Base-by-base conservation (phyloP, 2,329 filamentous ascomycete species). In the Zasmidium cellare region DNA sequence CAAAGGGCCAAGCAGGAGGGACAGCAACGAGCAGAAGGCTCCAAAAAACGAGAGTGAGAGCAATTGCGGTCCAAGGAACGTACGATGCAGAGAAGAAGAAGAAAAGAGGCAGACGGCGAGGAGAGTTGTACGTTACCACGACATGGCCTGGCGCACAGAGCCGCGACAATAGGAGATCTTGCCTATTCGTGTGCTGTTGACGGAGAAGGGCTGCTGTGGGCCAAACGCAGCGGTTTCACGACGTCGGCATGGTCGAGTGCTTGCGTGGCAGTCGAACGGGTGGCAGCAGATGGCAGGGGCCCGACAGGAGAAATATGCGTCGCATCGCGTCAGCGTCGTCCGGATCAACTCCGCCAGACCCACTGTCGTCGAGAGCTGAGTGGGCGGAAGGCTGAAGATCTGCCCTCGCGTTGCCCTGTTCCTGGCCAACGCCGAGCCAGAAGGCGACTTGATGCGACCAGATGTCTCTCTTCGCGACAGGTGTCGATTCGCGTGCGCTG, bases 11-110 rank as follows among this genome's bases (percentile, higher is more conserved):
- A 41, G 35, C 35, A 14, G 35, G 6, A 69, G 62, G 50, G 69
- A 74, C 64, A 65, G 72, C 62, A 74, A 73, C 66, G 76, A 78
- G 76, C 76, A 70, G 74, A 67, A 72, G 74, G 75, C 72, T 57
- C 55, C 28, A 31, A 63, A n/a, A 67, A 41, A 60, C 57, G 61
- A 61, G 52, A 55, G 61, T 71, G 71, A 67, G 66, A 64, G 68
- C 65, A 68, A 66, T 46, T 65, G 56, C 44, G 25, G 56, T 56
- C 51, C 50, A 56, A 64, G 62, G 60, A 69, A 64, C 46, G 62
- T 53, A 56, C 64, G 54, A 58, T 62, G 54, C 56, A 59, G 52
- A 52, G 46, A 44, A 46, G 46, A 44, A 55, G 52, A 51, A 52
- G 52, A 52, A 48, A 49, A 47, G 38, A 54, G 50, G 50, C 28